Evolutionary conservation across 768 basidiomycete species (phyloP), one percentile per base, ranked within the genome.

Genomic region (Tephrocybe sp.): DNA sequence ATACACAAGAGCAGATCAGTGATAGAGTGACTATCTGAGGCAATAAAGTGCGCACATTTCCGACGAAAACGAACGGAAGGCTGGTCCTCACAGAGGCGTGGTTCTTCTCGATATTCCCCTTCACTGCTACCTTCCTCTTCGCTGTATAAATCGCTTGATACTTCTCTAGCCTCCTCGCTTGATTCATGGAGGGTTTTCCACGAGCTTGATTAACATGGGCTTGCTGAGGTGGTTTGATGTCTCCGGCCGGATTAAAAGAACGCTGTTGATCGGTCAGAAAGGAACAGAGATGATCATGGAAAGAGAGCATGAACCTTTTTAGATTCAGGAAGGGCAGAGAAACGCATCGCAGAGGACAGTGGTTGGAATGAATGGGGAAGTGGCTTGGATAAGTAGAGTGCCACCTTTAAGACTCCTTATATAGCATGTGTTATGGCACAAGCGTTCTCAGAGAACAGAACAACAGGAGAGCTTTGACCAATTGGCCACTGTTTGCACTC

Each of bases 21-120:
- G 38, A 26, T 40, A 39, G 46, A 7, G 21, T 37, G 42, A 28
- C 9, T 8, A 32, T 30, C 28, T 12, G 34, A n/a, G 5, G 4
- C 11, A 17, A 30, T 41, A 6, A 44, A 20, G 10, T 12, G 69
- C 83, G 54, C 58, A 87, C 86, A 61, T 87, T 87, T 34, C 86
- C 85, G 17, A 85, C 79, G 57, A 72, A 86, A 20, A 81, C 73
- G 51, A 68, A 71, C 26, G 62, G 65, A 49, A 62, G 48, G 15
- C 11, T 50, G 14, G 4, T 36, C 33, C 38, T 51, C 15, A 55
- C 28, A 23, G 41, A 41, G 23, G 36, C 48, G 11, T 54, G 52
- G 18, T 36, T 26, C 20, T 41, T 43, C 21, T 40, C 26, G 20
- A 5, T 39, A 14, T 47, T 48, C 44, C 45, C 49, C 47, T 59